Evolutionary conservation across 2,329 filamentous ascomycete genomes (phyloP).

Genomic region (Alternaria conjuncta): DNA sequence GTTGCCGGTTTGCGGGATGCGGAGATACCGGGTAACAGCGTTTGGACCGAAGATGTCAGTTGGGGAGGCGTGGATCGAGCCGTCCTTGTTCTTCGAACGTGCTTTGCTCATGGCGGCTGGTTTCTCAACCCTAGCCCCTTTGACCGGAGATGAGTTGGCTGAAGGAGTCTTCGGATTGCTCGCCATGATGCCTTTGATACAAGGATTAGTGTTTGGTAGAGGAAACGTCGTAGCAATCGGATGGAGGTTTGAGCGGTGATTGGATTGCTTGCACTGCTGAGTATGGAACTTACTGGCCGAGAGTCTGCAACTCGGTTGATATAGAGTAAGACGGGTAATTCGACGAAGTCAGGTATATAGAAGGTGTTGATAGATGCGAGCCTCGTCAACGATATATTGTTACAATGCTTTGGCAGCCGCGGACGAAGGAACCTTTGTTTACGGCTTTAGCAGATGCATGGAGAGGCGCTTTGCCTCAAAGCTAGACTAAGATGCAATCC

Average conservation of each 20-base stretch:
- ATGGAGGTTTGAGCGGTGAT: background rate
- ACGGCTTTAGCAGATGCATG: background rate
- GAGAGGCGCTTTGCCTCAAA: background rate
- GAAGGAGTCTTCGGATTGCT: background rate
- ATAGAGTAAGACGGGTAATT: background rate
- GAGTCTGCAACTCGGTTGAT: background rate
- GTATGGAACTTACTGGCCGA: background rate
- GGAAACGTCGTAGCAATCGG: background rate
- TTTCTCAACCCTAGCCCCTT: background rate
- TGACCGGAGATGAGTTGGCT: background rate
- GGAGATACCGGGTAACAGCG: background rate
- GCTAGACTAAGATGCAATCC: background rate
- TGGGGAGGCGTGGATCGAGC: background rate
- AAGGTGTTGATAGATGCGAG: background rate
- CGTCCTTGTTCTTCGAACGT: background rate
- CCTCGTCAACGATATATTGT: background rate
- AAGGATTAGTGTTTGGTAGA: background rate
- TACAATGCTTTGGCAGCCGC: background rate
- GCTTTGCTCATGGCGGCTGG: background rate
- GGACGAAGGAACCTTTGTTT: background rate
- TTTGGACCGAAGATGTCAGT: background rate
- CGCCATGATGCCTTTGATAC: background rate
- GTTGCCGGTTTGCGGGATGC: slow-evolving; percentile 4
- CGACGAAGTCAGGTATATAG: background rate
- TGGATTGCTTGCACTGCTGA: background rate